Conservation (phyloP, 73 alveolate species). For the Paramecium caudatum region DNA sequence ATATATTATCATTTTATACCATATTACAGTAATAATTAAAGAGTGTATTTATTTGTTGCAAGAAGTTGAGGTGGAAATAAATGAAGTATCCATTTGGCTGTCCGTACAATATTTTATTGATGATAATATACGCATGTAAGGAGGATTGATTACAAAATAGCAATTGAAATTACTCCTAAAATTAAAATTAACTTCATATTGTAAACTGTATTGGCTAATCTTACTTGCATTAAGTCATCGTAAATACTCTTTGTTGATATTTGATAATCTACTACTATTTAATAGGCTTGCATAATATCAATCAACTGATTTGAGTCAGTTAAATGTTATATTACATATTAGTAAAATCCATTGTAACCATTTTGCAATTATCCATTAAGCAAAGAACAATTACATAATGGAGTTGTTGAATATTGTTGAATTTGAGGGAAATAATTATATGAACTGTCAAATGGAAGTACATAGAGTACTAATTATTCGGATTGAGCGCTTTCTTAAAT, state of each 20-base stretch:
- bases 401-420: not conserved
- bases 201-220: constrained; percentile 19
- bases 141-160: no score
- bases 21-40: not conserved
- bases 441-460: not conserved
- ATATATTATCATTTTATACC: not conserved
- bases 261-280: constrained; percentile 17
- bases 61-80: not conserved
- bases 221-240: not conserved
- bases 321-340: constrained; percentile 3
- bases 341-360: constrained; percentile 21
- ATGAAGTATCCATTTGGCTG: not conserved
- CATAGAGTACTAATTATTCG: not conserved
- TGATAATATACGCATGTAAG: no score
- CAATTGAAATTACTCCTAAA: no score
- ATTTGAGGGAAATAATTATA: constrained; percentile 24
- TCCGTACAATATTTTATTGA: not conserved
- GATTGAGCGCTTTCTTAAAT: not conserved
- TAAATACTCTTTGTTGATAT: not conserved
- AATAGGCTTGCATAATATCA: not conserved
- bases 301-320: not conserved
- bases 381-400: not conserved
- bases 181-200: no score
- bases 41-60: not conserved
- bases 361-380: not conserved